phyloP scores from a whole-genome alignment of 768 basidiomycete species.

The Russula earlei region DNA sequence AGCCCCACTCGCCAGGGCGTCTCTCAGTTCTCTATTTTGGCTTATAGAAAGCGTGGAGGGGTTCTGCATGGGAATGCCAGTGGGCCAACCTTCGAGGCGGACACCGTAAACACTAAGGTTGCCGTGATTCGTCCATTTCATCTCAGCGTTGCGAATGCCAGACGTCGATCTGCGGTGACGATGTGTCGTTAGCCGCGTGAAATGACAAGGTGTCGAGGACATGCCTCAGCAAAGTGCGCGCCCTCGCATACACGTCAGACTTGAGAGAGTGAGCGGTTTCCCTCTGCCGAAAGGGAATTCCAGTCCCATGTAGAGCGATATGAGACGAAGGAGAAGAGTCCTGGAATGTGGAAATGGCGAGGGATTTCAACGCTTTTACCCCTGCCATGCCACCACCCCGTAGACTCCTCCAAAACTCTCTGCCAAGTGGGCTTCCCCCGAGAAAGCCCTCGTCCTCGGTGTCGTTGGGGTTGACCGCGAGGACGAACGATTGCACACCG shows the following conservation, averaged over 20 bases:
- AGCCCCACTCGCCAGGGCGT: conserved; percentile 38
- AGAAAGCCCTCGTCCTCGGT: conserved; percentile 45
- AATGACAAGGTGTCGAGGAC: background rate
- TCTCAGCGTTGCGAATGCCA: conserved; percentile 56
- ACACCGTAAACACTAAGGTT: conserved; percentile 49
- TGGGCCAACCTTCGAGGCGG: conserved; percentile 55
- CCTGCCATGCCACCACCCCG: conserved; percentile 51
- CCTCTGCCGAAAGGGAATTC: conserved; percentile 6
- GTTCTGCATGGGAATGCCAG: conserved; percentile 47
- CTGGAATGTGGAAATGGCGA: conserved; percentile 15
- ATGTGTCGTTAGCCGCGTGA: conserved; percentile 6
- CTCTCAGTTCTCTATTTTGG: conserved; percentile 47
- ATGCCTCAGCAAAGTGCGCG: conserved; percentile 15
- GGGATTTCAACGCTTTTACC: conserved; percentile 44
- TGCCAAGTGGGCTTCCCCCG: conserved; percentile 49
- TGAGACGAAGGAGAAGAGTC: background rate
- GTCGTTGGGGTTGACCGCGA: conserved; percentile 48
- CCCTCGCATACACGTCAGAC: conserved; percentile 18
- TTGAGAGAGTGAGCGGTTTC: conserved; percentile 17
- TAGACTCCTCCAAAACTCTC: conserved; percentile 58
- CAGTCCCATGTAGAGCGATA: background rate
- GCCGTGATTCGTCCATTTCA: conserved; percentile 67
- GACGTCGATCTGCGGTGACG: conserved; percentile 36
- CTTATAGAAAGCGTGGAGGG: conserved; percentile 47
- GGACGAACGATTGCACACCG: conserved; percentile 51